Percentiles rank a stretch among this genome's conserved stretches.
These are phyloP conservation scores for Loxodes magnus DNA, from an alignment of 73 alveolate species.

Conservation along the genomic window DNA sequence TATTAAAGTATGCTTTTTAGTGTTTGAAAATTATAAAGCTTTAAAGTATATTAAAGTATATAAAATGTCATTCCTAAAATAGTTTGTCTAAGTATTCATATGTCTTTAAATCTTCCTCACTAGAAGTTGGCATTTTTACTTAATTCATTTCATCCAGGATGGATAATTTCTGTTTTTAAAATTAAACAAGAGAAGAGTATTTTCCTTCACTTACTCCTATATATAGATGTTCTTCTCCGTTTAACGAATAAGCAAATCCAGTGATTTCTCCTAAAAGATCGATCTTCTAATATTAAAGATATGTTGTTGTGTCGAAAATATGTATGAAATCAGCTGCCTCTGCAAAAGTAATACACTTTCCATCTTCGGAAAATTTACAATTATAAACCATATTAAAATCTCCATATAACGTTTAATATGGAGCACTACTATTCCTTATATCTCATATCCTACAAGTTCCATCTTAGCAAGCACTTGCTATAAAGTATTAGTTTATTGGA, in stretches of 20 bases:
- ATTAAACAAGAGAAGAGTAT: too few relatives aligned
- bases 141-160: too few relatives aligned
- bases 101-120: too few relatives aligned
- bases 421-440: background rate
- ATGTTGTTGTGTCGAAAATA: background rate
- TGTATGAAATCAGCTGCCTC: constrained; percentile 11
- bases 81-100: too few relatives aligned
- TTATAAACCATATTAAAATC: background rate
- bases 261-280: constrained; percentile 11
- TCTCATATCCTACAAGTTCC: constrained; percentile 10
- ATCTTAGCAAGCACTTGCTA: constrained; percentile 7
- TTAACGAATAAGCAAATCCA: background rate
- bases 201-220: too few relatives aligned
- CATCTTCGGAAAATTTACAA: background rate
- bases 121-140: too few relatives aligned
- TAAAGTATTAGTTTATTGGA: background rate
- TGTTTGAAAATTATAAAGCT: too few relatives aligned
- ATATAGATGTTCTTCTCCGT: too few relatives aligned
- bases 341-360: constrained; percentile 6
- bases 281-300: background rate
- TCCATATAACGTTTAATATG: background rate
- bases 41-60: too few relatives aligned
- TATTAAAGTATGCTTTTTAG: too few relatives aligned
- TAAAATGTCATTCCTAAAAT: too few relatives aligned
- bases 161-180: too few relatives aligned